Conservation (phyloP, 2,329 filamentous ascomycete genomes). For the Aspergillus sp. region DNA sequence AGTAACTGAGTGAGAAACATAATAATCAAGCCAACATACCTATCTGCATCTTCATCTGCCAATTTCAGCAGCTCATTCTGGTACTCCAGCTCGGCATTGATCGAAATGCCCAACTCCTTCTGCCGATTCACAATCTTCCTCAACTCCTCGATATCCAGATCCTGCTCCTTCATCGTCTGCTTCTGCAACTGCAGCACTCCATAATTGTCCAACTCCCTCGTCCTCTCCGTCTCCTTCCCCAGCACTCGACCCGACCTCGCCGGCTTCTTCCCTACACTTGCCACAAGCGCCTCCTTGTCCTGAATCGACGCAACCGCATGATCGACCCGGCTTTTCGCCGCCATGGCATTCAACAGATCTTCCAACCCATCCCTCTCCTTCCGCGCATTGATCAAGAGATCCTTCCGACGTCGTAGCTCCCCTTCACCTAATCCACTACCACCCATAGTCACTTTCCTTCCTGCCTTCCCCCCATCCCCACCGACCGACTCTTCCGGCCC, state of each 20-base stretch:
- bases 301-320: conserved; percentile 46
- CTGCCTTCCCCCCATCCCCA: background rate
- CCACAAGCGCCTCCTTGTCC: conserved; percentile 46
- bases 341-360: conserved; percentile 59
- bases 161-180: conserved; percentile 62
- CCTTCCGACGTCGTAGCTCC: conserved; percentile 58
- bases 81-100: conserved; percentile 61
- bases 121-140: conserved; percentile 59
- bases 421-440: conserved; percentile 54
- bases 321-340: conserved; percentile 49
- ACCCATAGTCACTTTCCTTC: conserved; percentile 26
- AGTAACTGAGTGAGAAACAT: conserved; percentile 11
- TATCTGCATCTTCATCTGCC: conserved; percentile 59
- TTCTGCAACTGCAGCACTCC: conserved; percentile 63
- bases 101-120: conserved; percentile 62
- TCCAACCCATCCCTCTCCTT: conserved; percentile 65
- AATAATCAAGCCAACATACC: conserved; percentile 29
- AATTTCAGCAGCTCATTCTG: conserved; percentile 61
- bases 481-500: conserved; percentile 25
- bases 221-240: conserved; percentile 60
- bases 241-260: conserved; percentile 51
- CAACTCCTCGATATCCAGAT: conserved; percentile 59
- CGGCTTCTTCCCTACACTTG: conserved; percentile 22
- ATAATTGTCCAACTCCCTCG: conserved; percentile 63
- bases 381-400: conserved; percentile 56